Base-by-base conservation (phyloP, 441 rosid genomes). In the Populus hybrid region DNA sequence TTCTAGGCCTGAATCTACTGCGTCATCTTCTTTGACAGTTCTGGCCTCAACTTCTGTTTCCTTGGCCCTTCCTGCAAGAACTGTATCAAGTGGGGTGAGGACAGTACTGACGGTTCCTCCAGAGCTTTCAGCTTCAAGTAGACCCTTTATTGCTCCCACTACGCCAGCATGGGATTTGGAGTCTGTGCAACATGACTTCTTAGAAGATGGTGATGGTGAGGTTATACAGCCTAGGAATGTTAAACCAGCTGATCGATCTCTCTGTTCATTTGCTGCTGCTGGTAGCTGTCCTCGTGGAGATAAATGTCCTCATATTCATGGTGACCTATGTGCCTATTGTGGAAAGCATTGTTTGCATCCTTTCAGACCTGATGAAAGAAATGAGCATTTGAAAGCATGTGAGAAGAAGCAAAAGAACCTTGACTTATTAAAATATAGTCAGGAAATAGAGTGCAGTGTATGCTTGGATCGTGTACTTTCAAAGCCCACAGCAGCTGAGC, bases 301-400 rank as follows among this genome's bases (percentile, higher is more conserved):
- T 79, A 90, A 85, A 42, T 97, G 99, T 77, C 97, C 97, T 50
- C 95, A 89, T 80, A 76, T 94, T 79, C 99, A 97, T 74, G 98
- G 98, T 46, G 97, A 97, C 72, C 75, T 89, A 71, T 97, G 99
- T 79, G 87, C 92, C 36, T 86, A 90, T 35, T 97, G 99, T 84
- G 95, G 93, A 24, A 93, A 90, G 75, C 86, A 91, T 76, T 93
- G 98, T 81, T 86, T 94, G 85, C 98, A 94, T 86, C 98, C 98
- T 81, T 97, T 87, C 76, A 90, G 93, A 82, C 87, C 92, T 4
- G 89, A 91, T 65, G 97, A 93, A 81, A 88, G 93, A 72, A 95
- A 92, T 70, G 96, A 94, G 74, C 99, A 94, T 79, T 74, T 86
- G 9, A 88, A 85, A 85, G 84, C 83, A 63, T 97, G 99, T 65